phyloP scores from a whole-genome alignment of 176 grass and related monocot genomes.

The Canna indica region DNA sequence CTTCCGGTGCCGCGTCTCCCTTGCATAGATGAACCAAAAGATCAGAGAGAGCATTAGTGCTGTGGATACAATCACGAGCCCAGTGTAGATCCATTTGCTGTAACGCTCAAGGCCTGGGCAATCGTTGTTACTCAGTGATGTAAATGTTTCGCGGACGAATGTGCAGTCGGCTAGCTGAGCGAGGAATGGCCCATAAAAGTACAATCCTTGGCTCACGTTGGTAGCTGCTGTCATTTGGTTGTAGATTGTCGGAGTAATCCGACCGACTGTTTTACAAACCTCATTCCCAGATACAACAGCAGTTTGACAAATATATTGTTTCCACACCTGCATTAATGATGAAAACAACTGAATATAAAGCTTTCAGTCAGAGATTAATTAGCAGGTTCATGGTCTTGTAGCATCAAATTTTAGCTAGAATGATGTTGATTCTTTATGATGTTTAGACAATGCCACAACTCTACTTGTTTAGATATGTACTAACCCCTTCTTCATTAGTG shows the following conservation, averaged over 20 bases:
- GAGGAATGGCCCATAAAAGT: constrained; percentile 74
- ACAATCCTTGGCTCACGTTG: constrained; percentile 50
- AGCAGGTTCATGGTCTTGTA: background rate
- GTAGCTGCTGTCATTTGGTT: constrained; percentile 51
- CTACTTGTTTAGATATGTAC: background rate
- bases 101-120: constrained; percentile 65
- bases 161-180: constrained; percentile 68
- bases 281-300: constrained; percentile 33
- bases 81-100: constrained; percentile 74
- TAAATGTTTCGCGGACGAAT: constrained; percentile 77
- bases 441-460: background rate
- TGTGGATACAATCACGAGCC: constrained; percentile 54
- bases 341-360: background rate
- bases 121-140: constrained; percentile 40
- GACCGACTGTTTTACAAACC: constrained; percentile 44
- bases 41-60: constrained; percentile 69
- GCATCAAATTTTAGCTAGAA: background rate
- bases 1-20: constrained; percentile 69
- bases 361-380: no score
- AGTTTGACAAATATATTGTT: constrained; percentile 41
- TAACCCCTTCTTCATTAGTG: constrained; percentile 44
- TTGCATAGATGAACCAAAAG: constrained; percentile 77
- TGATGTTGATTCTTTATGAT: no score
- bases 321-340: constrained; percentile 44
- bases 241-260: constrained; percentile 52